Evolutionary conservation across 1,284 basidiomycete species (phyloP).

Genomic region (Melampsora americana): DNA sequence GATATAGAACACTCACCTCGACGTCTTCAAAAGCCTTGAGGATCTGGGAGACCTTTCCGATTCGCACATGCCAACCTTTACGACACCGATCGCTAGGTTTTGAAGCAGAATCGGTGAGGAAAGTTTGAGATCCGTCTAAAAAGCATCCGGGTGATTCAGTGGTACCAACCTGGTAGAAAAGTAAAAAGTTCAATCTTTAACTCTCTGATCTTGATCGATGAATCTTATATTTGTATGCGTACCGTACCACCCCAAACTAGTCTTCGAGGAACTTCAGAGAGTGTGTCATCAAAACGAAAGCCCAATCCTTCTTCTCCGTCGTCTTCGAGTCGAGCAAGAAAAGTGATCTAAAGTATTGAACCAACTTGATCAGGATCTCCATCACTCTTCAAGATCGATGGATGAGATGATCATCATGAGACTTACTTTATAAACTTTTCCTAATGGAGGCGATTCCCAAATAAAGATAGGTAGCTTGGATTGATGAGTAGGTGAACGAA

Average conservation of each 20-base stretch:
- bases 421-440: conserved; percentile 7
- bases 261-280: conserved; percentile 15
- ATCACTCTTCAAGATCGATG: background rate
- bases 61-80: conserved; percentile 28
- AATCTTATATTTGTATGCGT: background rate
- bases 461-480: conserved; percentile 20
- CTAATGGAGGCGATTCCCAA: conserved; percentile 31
- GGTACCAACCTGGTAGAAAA: conserved; percentile 27
- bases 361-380: background rate
- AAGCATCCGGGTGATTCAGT: conserved; percentile 24
- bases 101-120: conserved; percentile 17
- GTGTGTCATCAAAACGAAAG: conserved; percentile 30
- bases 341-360: conserved; percentile 16
- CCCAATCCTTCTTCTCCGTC: conserved; percentile 29
- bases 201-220: background rate
- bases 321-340: conserved; percentile 16
- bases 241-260: conserved; percentile 28
- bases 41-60: conserved; percentile 20
- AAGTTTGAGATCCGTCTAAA: conserved; percentile 23
- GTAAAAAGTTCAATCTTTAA: background rate
- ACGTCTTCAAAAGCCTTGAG: conserved; percentile 13
- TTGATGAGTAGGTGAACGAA: background rate
- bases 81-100: conserved; percentile 26
- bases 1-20: conserved; percentile 5
- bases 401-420: background rate